Base-by-base conservation (phyloP, 352 stramenopile genomes). In the Globisporangium cystogenes region DNA sequence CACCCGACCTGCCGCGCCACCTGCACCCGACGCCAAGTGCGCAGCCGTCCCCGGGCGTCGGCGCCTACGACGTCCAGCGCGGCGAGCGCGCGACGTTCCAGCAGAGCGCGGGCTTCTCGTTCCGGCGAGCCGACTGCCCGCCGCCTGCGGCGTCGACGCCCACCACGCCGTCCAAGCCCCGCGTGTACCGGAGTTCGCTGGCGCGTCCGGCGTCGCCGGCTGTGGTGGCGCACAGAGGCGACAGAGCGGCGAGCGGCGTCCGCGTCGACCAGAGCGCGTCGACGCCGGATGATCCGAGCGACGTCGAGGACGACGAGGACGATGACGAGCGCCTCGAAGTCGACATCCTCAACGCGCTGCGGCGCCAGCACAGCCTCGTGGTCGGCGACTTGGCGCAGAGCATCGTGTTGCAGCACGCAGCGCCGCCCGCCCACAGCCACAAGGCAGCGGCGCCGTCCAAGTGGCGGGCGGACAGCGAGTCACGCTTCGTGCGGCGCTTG, bases 381-480 rank as follows among this genome's bases (percentile, higher is more conserved):
- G 68, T 86, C 40, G 54, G 72, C 41, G 71, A 86, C 26, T 71
- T 88, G 35, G 59, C 82, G 50, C 67, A 84, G 26, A 64, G 69
- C 27, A 67, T 89, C 14, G 45, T 82, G 3, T 57, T 54, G 4
- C 67, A 71, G 15, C 52, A 76, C 35, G 51, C 24, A n/a, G 58
- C 24, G 27, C 53, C 33, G 15, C 58, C 51, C 7, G 51, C 47
- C 48, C 59, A 43, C 39, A 24, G n/a, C 39, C 24, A 18, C 31
- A 51, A 26, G 7, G n/a, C 27, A 15, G 3, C 27, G 35, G 23
- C 53, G 7, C 33, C 54, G 23, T 21, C 26, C 1, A 54, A 43
- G 27, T 48, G 39, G 37, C 7, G 23, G 21, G 16, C 37, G n/a
- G 43, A 39, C 12, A 47, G 51, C 14, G 27, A 49, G 7, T 65